A percentile compares a stretch with the other conserved stretches of the same genome.
phyloP scores from a whole-genome alignment of 148 eudicot species.

The Chenopodium formosanum region DNA sequence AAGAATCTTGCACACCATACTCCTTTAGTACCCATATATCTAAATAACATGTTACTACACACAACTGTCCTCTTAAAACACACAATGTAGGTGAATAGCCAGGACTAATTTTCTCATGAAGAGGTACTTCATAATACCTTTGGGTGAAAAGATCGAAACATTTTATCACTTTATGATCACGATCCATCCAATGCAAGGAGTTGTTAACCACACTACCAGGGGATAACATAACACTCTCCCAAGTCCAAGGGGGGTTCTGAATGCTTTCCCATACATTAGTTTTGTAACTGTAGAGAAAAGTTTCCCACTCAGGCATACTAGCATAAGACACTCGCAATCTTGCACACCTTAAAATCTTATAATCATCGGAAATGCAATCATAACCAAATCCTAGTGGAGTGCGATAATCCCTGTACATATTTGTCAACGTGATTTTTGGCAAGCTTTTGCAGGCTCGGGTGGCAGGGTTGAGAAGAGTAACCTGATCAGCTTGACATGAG shows the following conservation, averaged over 20 bases:
- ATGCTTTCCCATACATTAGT: not conserved
- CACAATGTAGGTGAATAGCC: not conserved
- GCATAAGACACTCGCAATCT: not conserved
- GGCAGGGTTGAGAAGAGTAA: not conserved
- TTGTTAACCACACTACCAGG: not conserved
- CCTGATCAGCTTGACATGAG: not conserved
- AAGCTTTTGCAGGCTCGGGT: not conserved
- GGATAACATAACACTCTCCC: not conserved
- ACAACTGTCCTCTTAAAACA: not conserved
- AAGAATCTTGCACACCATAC: not conserved
- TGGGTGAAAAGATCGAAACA: not conserved
- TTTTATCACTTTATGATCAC: not conserved
- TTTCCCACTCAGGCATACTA: not conserved
- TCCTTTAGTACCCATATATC: constrained; percentile 9
- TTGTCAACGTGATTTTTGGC: not conserved
- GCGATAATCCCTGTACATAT: not conserved
- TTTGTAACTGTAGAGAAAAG: not conserved
- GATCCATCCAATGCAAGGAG: not conserved
- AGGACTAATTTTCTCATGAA: not conserved
- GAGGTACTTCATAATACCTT: not conserved
- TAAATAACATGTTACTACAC: not conserved
- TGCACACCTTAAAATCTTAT: constrained; percentile 2
- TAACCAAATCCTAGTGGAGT: not conserved
- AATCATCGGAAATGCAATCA: not conserved
- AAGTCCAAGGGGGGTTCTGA: not conserved